These are phyloP conservation scores for Achaetomiella virescens DNA, from an alignment of 495 filamentous ascomycete species.

Conservation along the genomic window DNA sequence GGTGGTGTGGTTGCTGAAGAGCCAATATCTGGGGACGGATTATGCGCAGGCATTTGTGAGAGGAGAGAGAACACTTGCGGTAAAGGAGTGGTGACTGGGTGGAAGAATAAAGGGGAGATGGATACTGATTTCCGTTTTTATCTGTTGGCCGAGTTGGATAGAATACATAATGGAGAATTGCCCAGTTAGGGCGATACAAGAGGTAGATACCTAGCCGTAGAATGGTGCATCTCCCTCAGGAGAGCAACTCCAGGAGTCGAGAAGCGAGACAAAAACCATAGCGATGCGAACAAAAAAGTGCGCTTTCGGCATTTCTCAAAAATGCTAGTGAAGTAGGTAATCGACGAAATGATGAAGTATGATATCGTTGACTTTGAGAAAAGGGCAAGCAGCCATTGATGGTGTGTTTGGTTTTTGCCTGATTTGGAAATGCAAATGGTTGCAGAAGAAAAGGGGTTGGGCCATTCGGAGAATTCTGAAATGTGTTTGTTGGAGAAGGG, in stretches of 20 bases:
- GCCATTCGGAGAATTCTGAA: not conserved
- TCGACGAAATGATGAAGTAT: no score
- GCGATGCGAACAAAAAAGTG: no score
- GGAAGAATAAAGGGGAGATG: not conserved
- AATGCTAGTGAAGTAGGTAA: no score
- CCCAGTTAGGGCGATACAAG: no score
- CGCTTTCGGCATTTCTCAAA: no score
- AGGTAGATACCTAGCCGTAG: no score
- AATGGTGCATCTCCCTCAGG: no score
- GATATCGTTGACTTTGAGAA: no score
- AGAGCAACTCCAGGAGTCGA: no score
- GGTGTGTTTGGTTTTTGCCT: not conserved
- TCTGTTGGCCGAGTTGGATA: not conserved
- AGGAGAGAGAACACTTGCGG: conserved; percentile 15
- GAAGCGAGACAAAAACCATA: no score
- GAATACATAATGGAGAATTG: no score
- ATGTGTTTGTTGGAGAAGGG: not conserved
- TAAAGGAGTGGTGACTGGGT: conserved; percentile 14
- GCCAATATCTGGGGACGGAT: conserved; percentile 28
- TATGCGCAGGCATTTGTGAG: conserved; percentile 13
- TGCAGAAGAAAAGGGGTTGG: not conserved
- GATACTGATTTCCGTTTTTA: not conserved
- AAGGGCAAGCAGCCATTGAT: not conserved
- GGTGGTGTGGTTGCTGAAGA: conserved; percentile 45
- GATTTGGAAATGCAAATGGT: not conserved